phyloP scores from a whole-genome alignment of 2,329 filamentous ascomycete genomes.

The Aureobasidium sp. region DNA sequence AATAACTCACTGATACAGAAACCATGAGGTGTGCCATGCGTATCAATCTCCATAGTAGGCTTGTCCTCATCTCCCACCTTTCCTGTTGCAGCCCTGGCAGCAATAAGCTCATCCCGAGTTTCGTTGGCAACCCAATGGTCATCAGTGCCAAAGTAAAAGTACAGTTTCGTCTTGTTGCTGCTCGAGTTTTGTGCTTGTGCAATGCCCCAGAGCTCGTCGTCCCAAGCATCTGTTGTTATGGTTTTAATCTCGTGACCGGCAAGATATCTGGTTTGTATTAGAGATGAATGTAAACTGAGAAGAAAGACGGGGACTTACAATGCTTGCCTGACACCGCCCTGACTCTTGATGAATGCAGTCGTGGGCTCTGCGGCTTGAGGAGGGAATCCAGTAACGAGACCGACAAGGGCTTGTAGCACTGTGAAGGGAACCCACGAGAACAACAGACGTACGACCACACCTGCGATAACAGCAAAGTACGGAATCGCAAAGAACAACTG shows the following conservation, averaged over 20 bases:
- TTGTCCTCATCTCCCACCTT: conserved; percentile 30
- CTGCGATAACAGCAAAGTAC: conserved; percentile 6
- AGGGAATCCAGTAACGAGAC: conserved; percentile 34
- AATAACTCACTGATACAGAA: conserved; percentile 47
- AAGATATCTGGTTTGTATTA: conserved; percentile 32
- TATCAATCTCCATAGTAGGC: conserved; percentile 47
- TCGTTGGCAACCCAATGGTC: conserved; percentile 55
- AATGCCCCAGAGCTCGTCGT: conserved; percentile 50
- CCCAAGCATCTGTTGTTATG: conserved; percentile 50
- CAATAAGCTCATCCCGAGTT: conserved; percentile 48
- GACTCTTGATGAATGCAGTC: conserved; percentile 40
- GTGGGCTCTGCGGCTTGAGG: conserved; percentile 40
- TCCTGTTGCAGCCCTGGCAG: conserved; percentile 28
- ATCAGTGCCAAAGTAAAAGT: conserved; percentile 50
- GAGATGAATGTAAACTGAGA: not conserved
- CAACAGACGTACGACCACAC: conserved; percentile 33
- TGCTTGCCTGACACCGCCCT: conserved; percentile 44
- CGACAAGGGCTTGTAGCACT: conserved; percentile 35
- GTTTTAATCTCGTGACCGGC: conserved; percentile 48
- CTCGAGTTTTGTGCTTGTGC: conserved; percentile 7
- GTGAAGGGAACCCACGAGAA: conserved; percentile 33
- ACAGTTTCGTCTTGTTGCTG: conserved; percentile 34
- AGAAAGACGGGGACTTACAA: conserved; percentile 27
- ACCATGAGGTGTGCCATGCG: conserved; percentile 47
- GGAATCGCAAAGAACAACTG: conserved; percentile 10